Conservation (phyloP, 495 filamentous ascomycete genomes). For the Aspergillus sparsus region DNA sequence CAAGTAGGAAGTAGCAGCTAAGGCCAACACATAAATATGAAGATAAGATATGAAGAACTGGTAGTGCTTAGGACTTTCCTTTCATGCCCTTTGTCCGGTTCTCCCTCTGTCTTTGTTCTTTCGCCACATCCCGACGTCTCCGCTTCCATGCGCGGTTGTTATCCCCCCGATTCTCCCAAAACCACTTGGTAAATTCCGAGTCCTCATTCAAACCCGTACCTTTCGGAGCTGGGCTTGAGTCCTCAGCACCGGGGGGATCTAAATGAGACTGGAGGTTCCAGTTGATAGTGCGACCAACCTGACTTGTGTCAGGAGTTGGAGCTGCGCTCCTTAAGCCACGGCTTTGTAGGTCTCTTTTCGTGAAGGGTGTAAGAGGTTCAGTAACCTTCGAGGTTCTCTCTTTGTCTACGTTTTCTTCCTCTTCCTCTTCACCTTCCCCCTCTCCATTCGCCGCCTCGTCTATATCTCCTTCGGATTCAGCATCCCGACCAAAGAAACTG, state of each 20-base stretch:
- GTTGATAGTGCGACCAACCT: constrained; percentile 49
- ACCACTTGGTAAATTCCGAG: constrained; percentile 82
- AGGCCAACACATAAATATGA: too few species aligned
- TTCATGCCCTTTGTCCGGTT: constrained; percentile 64
- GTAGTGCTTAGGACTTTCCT: constrained; percentile 37
- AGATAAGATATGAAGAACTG: too few species aligned
- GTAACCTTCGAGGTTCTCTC: constrained; percentile 31
- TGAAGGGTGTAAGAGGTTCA: constrained; percentile 77
- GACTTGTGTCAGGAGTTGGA: constrained; percentile 92
- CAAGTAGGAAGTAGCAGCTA: too few species aligned
- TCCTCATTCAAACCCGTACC: constrained; percentile 41
- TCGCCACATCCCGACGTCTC: constrained; percentile 73
- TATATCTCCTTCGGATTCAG: constrained; percentile 42
- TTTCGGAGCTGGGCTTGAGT: constrained; percentile 42
- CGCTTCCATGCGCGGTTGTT: constrained; percentile 91
- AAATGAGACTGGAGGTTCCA: constrained; percentile 29
- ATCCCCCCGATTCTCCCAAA: constrained; percentile 89
- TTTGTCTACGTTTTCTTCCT: not conserved
- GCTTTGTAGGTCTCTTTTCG: constrained; percentile 71
- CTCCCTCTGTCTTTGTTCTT: constrained; percentile 85
- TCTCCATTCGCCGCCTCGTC: constrained; percentile 9
- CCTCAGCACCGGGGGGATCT: constrained; percentile 37
- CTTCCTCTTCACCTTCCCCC: constrained; percentile 11
- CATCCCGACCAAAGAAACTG: constrained; percentile 60
- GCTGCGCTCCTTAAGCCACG: constrained; percentile 79